A percentile compares a stretch with the other conserved stretches of the same genome.
phyloP scores from a whole-genome alignment of 2,329 filamentous ascomycete genomes.

The Pseudophaeomoniella oleicola region DNA sequence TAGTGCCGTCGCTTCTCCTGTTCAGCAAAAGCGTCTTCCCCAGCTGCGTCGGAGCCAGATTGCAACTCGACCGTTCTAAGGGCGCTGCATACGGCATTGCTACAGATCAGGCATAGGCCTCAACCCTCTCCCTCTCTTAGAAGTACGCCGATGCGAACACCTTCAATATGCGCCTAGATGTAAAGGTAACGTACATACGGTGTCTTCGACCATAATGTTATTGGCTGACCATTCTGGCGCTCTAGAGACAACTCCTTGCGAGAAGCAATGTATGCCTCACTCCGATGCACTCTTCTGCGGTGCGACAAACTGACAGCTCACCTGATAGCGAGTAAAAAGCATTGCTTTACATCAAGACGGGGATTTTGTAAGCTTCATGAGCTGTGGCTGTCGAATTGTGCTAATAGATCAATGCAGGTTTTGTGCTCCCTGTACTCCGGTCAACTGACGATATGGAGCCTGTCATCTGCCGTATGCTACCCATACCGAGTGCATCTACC shows the following conservation, averaged over 20 bases:
- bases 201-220: background rate
- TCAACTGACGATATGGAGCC: conserved; percentile 27
- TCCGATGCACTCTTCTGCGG: conserved; percentile 1
- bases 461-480: conserved; percentile 11
- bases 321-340: conserved; percentile 84
- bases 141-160: conserved; percentile 8
- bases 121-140: too few species aligned
- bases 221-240: background rate
- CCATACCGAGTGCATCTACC: conserved; percentile 70
- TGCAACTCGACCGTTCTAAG: too few species aligned
- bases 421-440: conserved; percentile 93
- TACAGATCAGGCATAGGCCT: too few species aligned
- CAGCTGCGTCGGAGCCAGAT: too few species aligned
- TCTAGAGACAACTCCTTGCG: background rate
- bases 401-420: conserved; percentile 33
- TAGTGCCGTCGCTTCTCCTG: too few species aligned
- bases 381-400: conserved; percentile 3
- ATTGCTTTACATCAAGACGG: conserved; percentile 96
- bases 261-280: background rate
- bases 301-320: conserved; percentile 65
- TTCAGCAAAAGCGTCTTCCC: too few species aligned
- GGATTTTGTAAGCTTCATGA: conserved; percentile 57
- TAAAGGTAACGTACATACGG: conserved; percentile 33
- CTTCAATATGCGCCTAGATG: conserved; percentile 42
- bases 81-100: too few species aligned